Percentiles rank a stretch among this genome's conserved stretches.
phyloP scores from a whole-genome alignment of 371 early-diverging fungal species.

The Zopfochytrium polystomum region DNA sequence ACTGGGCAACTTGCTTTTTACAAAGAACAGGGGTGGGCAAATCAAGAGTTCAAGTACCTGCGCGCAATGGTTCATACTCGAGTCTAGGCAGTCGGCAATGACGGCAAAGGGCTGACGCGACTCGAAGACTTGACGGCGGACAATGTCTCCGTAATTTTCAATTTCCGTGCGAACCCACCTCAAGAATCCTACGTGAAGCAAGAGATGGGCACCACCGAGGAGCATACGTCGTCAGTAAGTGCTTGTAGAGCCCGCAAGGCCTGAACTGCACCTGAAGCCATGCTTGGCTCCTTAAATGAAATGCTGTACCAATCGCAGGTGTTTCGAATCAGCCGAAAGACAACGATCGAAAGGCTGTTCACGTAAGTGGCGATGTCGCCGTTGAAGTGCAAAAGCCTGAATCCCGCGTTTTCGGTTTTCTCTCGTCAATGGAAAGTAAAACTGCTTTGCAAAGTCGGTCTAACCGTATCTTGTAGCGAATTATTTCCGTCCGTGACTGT shows the following conservation, averaged over 20 bases:
- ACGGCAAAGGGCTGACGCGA: slow-evolving; percentile 71
- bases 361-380: slow-evolving; percentile 83
- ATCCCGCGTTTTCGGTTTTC: neutral
- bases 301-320: slow-evolving; percentile 92
- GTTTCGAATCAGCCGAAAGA: slow-evolving; percentile 83
- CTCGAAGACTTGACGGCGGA: slow-evolving; percentile 84
- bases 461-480: slow-evolving; percentile 72
- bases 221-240: slow-evolving; percentile 2
- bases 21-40: neutral
- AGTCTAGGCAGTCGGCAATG: slow-evolving; percentile 80
- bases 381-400: slow-evolving; percentile 77
- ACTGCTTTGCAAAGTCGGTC: neutral
- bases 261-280: slow-evolving; percentile 66
- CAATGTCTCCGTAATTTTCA: slow-evolving; percentile 76
- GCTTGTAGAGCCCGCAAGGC: neutral
- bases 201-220: neutral
- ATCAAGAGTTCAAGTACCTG: slow-evolving; percentile 44
- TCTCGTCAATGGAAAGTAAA: neutral
- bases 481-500: slow-evolving; percentile 67
- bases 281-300: slow-evolving; percentile 79
- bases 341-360: slow-evolving; percentile 77
- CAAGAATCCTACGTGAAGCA: slow-evolving; percentile 63
- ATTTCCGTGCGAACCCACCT: slow-evolving; percentile 89
- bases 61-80: slow-evolving; percentile 68
- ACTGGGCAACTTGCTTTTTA: neutral